Evolutionary conservation across 2,329 filamentous ascomycete species (phyloP).

Genomic region (Raffaelea albimanens): DNA sequence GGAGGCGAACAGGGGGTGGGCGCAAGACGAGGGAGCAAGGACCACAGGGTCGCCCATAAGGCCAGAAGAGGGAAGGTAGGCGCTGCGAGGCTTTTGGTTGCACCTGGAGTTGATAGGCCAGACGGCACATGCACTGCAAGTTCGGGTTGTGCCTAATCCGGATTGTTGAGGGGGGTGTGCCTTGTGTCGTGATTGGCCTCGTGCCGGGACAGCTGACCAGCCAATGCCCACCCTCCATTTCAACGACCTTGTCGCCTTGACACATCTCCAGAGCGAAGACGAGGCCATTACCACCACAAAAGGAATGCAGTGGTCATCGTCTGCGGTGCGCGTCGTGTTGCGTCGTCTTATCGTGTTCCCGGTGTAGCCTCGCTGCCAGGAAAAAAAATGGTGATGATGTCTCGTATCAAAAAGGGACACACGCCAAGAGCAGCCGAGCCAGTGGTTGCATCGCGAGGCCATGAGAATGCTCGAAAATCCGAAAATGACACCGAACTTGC

Average conservation of each 20-base stretch:
- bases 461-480: not conserved
- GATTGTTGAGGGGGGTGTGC: constrained; percentile 5
- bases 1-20: not conserved
- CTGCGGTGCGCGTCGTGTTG: too few relatives aligned
- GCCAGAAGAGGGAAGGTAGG: too few relatives aligned
- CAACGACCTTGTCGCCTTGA: not conserved
- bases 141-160: constrained; percentile 4
- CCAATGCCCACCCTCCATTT: constrained; percentile 9
- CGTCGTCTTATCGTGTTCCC: too few relatives aligned
- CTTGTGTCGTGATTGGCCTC: constrained; percentile 7
- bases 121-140: not conserved
- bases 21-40: not conserved
- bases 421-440: not conserved
- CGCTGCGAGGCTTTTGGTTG: constrained; percentile 8
- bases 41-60: too few relatives aligned
- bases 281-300: not conserved
- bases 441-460: not conserved
- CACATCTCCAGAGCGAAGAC: too few relatives aligned
- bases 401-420: not conserved
- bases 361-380: too few relatives aligned
- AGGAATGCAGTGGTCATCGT: not conserved
- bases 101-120: constrained; percentile 4
- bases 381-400: too few relatives aligned
- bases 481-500: too few relatives aligned
- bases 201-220: constrained; percentile 7